Conservation (phyloP, 768 basidiomycete genomes). For the Hysterangium stoloniferum region DNA sequence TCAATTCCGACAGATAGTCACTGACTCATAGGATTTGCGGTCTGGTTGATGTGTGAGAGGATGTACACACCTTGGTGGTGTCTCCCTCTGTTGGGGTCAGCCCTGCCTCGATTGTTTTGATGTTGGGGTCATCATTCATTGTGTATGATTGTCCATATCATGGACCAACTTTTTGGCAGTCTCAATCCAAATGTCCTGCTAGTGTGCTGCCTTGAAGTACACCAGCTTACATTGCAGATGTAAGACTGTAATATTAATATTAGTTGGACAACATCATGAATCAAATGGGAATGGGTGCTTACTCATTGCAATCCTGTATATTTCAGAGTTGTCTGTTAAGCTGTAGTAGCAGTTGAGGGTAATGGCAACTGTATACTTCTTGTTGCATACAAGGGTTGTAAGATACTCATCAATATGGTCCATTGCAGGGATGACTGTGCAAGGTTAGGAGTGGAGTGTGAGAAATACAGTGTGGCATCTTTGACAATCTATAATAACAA, state of each 20-base stretch:
- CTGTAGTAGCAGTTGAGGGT: conserved; percentile 28
- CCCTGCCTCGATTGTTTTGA: too few relatives aligned
- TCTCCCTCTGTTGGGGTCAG: too few relatives aligned
- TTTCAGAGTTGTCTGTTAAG: conserved; percentile 22
- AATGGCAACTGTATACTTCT: conserved; percentile 17
- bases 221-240: conserved; percentile 29
- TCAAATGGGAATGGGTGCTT: conserved; percentile 13
- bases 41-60: too few relatives aligned
- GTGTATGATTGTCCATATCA: conserved; percentile 5
- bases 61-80: background rate
- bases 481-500: conserved; percentile 36
- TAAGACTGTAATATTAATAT: conserved; percentile 21
- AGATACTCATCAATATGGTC: conserved; percentile 26
- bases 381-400: conserved; percentile 14
- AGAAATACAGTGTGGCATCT: conserved; percentile 29
- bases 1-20: too few relatives aligned
- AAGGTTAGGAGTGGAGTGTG: conserved; percentile 19
- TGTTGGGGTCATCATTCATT: background rate
- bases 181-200: conserved; percentile 25
- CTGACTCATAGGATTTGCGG: too few relatives aligned
- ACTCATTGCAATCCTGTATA: conserved; percentile 29
- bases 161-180: conserved; percentile 19
- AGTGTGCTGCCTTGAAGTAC: conserved; percentile 23
- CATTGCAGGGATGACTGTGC: conserved; percentile 32
- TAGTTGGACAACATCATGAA: background rate